These are phyloP conservation scores for Apiospora rasikravindrae DNA, from an alignment of 2,329 filamentous ascomycete genomes.

Conservation along the genomic window DNA sequence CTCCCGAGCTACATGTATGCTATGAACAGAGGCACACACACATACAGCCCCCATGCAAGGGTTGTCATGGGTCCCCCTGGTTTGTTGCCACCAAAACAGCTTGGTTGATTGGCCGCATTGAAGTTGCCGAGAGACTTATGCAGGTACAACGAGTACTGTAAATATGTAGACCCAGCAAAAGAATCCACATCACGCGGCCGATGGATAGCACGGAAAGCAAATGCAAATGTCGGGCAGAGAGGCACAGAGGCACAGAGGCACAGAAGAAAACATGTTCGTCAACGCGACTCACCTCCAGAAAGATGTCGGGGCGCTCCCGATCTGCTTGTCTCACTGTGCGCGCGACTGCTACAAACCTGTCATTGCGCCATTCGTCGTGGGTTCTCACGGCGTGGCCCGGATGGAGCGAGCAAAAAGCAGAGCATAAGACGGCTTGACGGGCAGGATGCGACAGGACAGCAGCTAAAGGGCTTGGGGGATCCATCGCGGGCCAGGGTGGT, in stretches of 20 bases:
- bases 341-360: constrained; percentile 11
- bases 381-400: neutral
- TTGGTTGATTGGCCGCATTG: constrained; percentile 1
- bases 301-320: too few relatives aligned
- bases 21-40: too few relatives aligned
- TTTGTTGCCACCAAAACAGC: neutral
- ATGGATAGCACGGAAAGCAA: neutral
- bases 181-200: neutral
- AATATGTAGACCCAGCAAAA: neutral
- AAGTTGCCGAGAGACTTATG: constrained; percentile 4
- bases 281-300: too few relatives aligned
- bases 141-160: neutral
- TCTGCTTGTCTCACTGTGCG: neutral
- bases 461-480: constrained; percentile 1
- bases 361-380: constrained; percentile 1
- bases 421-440: neutral
- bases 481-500: neutral
- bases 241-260: too few relatives aligned
- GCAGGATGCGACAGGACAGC: neutral
- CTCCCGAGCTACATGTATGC: neutral
- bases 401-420: neutral
- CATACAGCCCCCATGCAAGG: neutral
- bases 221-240: neutral
- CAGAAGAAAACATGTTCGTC: neutral
- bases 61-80: neutral